phyloP scores from a whole-genome alignment of 2,329 filamentous ascomycete species.

The Camptophora hylomeconis region DNA sequence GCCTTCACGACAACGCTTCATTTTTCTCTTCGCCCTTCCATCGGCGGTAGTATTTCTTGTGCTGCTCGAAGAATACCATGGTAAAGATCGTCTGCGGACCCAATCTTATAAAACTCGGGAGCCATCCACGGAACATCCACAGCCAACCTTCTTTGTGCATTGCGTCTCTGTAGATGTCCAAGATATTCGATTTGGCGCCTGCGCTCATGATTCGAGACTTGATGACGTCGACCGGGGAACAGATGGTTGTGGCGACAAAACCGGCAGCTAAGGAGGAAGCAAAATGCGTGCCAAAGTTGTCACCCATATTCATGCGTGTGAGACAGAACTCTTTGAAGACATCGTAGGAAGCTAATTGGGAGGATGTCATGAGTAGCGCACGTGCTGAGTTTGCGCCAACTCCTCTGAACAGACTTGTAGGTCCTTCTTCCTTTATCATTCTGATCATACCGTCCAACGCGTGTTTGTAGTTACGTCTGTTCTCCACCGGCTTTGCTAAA shows the following conservation, averaged over 20 bases:
- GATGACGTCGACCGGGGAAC: slow-evolving; percentile 53
- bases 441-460: slow-evolving; percentile 74
- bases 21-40: slow-evolving; percentile 23
- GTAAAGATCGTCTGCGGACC: slow-evolving; percentile 55
- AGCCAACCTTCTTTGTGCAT: slow-evolving; percentile 43
- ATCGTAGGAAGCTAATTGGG: slow-evolving; percentile 52
- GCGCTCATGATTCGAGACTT: slow-evolving; percentile 55
- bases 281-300: slow-evolving; percentile 50
- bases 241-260: slow-evolving; percentile 55
- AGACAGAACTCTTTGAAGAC: slow-evolving; percentile 47
- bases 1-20: too few relatives aligned
- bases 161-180: slow-evolving; percentile 39
- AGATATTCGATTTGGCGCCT: slow-evolving; percentile 29
- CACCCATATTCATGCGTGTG: slow-evolving; percentile 36
- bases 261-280: slow-evolving; percentile 48
- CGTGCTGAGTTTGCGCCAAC: slow-evolving; percentile 51
- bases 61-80: slow-evolving; percentile 54
- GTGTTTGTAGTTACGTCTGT: slow-evolving; percentile 79
- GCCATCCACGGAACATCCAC: slow-evolving; percentile 57
- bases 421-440: slow-evolving; percentile 78
- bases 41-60: slow-evolving; percentile 48
- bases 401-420: slow-evolving; percentile 63
- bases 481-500: slow-evolving; percentile 55
- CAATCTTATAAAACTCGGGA: slow-evolving; percentile 52
- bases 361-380: slow-evolving; percentile 53